Evolutionary conservation across 345 rosid genomes (phyloP).

Genomic region (Ricinus communis): DNA sequence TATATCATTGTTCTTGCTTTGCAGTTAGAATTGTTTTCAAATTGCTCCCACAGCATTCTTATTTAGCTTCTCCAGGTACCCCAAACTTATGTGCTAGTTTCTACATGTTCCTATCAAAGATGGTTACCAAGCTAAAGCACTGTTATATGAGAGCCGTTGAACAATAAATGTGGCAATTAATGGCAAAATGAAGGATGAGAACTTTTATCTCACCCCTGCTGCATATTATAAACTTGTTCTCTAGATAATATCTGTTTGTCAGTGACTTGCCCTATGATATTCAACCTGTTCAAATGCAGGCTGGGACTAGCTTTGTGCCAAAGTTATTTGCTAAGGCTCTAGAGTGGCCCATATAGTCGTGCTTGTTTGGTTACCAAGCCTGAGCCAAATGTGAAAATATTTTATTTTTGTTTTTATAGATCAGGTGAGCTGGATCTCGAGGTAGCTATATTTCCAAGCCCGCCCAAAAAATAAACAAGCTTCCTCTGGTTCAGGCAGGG

Average conservation of each 20-base stretch:
- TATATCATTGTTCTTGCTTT: not conserved
- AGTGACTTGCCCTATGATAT: not conserved
- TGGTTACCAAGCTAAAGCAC: not conserved
- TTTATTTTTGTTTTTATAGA: too few species aligned
- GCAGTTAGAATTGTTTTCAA: not conserved
- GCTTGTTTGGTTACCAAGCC: too few species aligned
- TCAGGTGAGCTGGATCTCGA: too few species aligned
- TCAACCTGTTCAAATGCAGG: too few species aligned
- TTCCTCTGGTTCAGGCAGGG: too few species aligned
- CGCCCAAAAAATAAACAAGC: too few species aligned
- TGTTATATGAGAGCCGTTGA: not conserved
- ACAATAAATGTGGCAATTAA: not conserved
- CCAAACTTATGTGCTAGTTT: not conserved
- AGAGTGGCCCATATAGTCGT: too few species aligned
- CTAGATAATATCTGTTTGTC: not conserved
- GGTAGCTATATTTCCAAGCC: too few species aligned
- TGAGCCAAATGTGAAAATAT: too few species aligned
- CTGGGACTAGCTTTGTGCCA: too few species aligned
- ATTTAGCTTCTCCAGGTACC: not conserved
- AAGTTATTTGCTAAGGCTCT: too few species aligned
- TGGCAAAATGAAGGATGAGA: not conserved
- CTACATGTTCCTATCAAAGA: not conserved
- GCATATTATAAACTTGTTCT: not conserved
- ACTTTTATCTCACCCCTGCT: too few species aligned
- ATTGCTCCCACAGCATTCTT: not conserved